A percentile compares a stretch with the other conserved stretches of the same genome.
These are phyloP conservation scores for Salix dunnii DNA, from an alignment of 345 rosid genomes.

Conservation along the genomic window DNA sequence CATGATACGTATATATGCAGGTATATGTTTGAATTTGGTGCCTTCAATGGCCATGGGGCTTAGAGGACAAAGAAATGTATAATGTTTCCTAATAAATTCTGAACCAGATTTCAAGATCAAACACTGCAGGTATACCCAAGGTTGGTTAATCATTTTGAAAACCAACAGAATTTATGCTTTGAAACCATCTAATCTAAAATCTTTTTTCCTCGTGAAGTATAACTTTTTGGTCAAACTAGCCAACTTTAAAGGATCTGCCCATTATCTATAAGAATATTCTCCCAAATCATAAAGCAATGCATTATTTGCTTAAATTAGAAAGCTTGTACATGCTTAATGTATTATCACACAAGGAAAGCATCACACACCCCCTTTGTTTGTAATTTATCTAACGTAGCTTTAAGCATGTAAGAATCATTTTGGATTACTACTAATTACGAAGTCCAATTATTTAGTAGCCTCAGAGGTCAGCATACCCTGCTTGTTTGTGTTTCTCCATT, in stretches of 20 bases:
- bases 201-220: background rate
- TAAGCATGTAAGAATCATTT: background rate
- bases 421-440: background rate
- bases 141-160: background rate
- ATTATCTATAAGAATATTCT: background rate
- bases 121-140: background rate
- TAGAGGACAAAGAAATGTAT: background rate
- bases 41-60: background rate
- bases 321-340: background rate
- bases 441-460: too few species aligned
- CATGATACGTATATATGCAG: too few species aligned
- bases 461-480: too few species aligned
- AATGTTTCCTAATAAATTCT: background rate
- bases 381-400: too few species aligned
- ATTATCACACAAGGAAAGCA: background rate
- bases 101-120: background rate
- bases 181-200: background rate
- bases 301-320: background rate
- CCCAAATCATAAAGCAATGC: background rate
- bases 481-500: too few species aligned
- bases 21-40: background rate
- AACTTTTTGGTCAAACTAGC: background rate
- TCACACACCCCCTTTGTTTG: too few species aligned
- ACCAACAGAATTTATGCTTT: background rate
- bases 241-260: background rate